Evolutionary conservation across 2,329 filamentous ascomycete species (phyloP), one percentile per base, ranked within the genome.

Genomic region (Pseudopyricularia cyperi): DNA sequence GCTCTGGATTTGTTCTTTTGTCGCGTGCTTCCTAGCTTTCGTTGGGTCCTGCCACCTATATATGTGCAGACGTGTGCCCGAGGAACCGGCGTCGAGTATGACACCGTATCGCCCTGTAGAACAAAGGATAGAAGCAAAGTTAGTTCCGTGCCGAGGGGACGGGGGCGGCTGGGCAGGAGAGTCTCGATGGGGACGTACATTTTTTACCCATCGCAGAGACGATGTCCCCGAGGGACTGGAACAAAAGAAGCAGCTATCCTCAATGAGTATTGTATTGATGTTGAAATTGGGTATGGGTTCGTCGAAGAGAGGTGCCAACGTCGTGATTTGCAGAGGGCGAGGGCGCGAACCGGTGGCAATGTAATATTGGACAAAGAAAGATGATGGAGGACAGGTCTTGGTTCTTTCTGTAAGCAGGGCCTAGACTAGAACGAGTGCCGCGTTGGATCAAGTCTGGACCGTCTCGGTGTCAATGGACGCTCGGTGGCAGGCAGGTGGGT

Each of bases 31-130:
- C 61, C 80, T 72, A 57, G 86, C 84, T 58, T 76, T 76, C 37
- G 79, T 73, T 57, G 83, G 82, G 63, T 94, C 85, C 62, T 90
- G 80, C 93, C 93, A 98, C 68, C 83, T 81, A 71, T 98, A 98
- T 53, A 98, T 81, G 67, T 98, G 89, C 57, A 95, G 77, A 65
- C 93, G 86, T 62, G 91, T 97, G 65, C 93, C 91, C 67, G 93
- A 97, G 68, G 93, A 97, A 60, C 93, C 93, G 66, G 93, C 93
- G 77, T 98, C 93, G 63, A 98, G 80, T 65, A 98, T 90, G 61
- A 97, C 87, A 65, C 90, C 93, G 76, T 94, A 96, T 71, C 80
- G 77, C 63, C 75, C 77, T 81, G 28, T 4, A 19, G 46, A 14
- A 15, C 9, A 51, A 8, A 24, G 50, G 17, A 48, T 44, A 30